Conservation (phyloP, 2,329 filamentous ascomycete genomes). For the Trichoderma sp. region DNA sequence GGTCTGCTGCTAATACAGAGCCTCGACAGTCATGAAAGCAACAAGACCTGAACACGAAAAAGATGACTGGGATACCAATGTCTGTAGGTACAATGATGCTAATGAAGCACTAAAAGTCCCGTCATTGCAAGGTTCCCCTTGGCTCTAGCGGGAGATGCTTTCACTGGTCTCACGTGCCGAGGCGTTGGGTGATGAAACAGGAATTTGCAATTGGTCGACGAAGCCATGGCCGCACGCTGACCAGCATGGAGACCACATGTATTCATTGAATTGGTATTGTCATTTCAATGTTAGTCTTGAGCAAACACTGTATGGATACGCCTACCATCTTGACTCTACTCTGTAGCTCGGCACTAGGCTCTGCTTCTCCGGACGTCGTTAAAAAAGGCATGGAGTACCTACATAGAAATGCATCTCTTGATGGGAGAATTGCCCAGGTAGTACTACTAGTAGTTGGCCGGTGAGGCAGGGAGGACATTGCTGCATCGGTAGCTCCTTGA, state of each 20-base stretch:
- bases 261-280: background rate
- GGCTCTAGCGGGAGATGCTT: background rate
- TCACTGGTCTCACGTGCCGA: constrained; percentile 4
- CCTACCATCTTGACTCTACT: background rate
- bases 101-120: background rate
- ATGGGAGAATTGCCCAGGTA: background rate
- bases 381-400: background rate
- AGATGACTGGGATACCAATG: background rate
- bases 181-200: constrained; percentile 5
- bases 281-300: background rate
- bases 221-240: background rate
- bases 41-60: background rate
- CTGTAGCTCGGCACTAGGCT: background rate
- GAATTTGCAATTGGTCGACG: background rate
- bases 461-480: background rate
- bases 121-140: background rate
- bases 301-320: constrained; percentile 1
- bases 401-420: constrained; percentile 3
- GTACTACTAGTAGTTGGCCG: background rate
- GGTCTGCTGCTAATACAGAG: background rate
- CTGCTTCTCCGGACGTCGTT: constrained; percentile 7
- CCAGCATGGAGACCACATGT: too few relatives aligned
- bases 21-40: background rate
- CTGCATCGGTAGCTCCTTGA: background rate
- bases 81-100: background rate